Conservation (phyloP, 495 filamentous ascomycete genomes). For the Amorphotheca resinae region DNA sequence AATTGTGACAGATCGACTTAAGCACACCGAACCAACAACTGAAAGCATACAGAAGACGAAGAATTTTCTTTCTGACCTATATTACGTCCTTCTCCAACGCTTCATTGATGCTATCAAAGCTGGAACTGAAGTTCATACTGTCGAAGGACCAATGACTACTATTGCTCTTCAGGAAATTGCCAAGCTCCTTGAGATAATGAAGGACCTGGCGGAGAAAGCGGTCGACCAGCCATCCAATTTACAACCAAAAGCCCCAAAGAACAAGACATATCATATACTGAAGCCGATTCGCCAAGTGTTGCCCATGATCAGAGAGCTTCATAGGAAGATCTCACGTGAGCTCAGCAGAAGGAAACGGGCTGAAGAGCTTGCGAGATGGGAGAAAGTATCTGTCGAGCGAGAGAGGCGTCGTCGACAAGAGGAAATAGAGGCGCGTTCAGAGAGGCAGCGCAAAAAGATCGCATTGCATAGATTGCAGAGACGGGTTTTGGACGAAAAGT, state of each 20-base stretch:
- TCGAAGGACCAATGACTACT: not conserved
- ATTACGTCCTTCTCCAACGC: too few species aligned
- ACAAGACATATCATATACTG: not conserved
- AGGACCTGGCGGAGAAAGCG: not conserved
- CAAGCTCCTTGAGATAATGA: not conserved
- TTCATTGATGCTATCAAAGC: conserved; percentile 1
- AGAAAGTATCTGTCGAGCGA: not conserved
- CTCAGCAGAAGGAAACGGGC: not conserved
- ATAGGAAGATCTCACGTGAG: not conserved
- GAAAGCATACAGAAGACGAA: too few species aligned
- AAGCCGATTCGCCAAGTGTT: not conserved
- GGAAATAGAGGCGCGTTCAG: not conserved
- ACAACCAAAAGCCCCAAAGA: not conserved
- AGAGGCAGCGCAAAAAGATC: not conserved
- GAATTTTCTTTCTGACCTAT: too few species aligned
- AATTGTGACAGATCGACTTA: not conserved
- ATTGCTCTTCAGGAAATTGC: not conserved
- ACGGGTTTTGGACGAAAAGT: not conserved
- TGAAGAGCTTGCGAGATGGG: not conserved
- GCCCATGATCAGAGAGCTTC: not conserved
- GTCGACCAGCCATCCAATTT: not conserved
- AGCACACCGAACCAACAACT: too few species aligned
- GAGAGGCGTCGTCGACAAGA: not conserved
- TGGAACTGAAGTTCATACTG: not conserved
- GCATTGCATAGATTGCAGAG: not conserved